phyloP scores from a whole-genome alignment of 75 land plant species.

The Ceratopteris richardii region DNA sequence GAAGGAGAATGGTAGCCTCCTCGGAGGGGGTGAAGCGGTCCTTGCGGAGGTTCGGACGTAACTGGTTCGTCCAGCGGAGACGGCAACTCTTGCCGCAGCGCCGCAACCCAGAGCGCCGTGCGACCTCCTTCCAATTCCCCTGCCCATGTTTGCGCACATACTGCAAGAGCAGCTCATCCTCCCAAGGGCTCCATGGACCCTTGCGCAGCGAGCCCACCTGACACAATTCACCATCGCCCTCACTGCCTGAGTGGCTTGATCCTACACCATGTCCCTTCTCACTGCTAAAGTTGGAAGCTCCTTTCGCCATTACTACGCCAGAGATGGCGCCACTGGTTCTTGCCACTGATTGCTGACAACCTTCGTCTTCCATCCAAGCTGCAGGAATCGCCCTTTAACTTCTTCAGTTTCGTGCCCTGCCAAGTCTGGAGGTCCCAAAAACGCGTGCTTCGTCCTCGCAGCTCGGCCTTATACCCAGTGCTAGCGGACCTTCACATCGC shows the following conservation, averaged over 20 bases:
- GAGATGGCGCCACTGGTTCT: no score
- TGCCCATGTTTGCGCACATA: constrained; percentile 45
- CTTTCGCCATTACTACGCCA: no score
- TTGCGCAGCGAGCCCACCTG: constrained; percentile 41
- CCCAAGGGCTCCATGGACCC: constrained; percentile 70
- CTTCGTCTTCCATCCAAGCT: no score
- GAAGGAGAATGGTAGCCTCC: constrained; percentile 58
- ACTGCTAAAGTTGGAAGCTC: no score
- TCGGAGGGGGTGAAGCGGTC: constrained; percentile 63
- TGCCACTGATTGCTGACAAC: no score
- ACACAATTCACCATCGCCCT: constrained; percentile 18
- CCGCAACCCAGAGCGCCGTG: constrained; percentile 59
- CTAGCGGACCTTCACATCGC: no score
- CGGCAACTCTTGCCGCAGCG: constrained; percentile 86
- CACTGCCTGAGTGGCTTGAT: not conserved
- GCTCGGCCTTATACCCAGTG: no score
- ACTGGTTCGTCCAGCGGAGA: constrained; percentile 79
- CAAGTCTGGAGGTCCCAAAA: no score
- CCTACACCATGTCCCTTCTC: no score
- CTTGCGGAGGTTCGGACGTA: constrained; percentile 59
- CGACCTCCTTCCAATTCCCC: constrained; percentile 81
- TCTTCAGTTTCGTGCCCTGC: no score
- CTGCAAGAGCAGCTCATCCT: constrained; percentile 47
- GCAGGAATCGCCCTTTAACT: no score
- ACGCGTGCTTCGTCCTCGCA: no score